Conservation (phyloP, 164 flowering plant genomes). For the Vitis labrusca region DNA sequence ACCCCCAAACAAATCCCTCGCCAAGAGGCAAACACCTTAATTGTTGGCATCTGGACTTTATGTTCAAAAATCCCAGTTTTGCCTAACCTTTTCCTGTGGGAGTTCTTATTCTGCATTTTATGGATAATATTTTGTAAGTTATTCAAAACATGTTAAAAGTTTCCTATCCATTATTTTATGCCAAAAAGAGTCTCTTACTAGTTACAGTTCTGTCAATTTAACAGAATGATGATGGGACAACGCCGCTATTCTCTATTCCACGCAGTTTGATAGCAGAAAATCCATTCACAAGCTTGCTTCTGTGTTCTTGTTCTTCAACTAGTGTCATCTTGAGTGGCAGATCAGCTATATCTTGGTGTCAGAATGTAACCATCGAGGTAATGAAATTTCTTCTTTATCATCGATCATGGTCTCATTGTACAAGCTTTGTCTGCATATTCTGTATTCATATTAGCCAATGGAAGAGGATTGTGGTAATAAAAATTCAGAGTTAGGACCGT, state of each 20-base stretch:
- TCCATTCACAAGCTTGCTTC: slow-evolving; percentile 86
- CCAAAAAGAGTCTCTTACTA: slow-evolving; percentile 7
- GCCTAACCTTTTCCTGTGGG: background rate
- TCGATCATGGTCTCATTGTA: too few species aligned
- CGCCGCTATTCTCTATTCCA: slow-evolving; percentile 78
- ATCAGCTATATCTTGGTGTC: slow-evolving; percentile 65
- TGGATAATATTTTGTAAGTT: too few species aligned
- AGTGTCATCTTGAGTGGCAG: slow-evolving; percentile 17
- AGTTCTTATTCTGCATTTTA: too few species aligned
- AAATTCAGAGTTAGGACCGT: too few species aligned
- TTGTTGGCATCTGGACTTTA: background rate
- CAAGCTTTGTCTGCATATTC: background rate
- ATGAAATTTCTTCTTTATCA: background rate
- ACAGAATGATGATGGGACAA: slow-evolving; percentile 77
- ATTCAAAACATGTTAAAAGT: too few species aligned
- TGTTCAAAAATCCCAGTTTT: background rate
- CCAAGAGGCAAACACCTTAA: background rate
- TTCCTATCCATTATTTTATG: background rate
- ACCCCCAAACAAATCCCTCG: too few species aligned
- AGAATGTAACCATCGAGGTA: slow-evolving; percentile 79
- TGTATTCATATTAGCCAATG: too few species aligned
- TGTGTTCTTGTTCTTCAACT: slow-evolving; percentile 61
- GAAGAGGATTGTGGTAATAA: too few species aligned
- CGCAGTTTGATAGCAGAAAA: slow-evolving; percentile 79
- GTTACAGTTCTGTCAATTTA: slow-evolving; percentile 8